Conservation (phyloP, 345 rosid genomes). For the Linum usitatissimum region DNA sequence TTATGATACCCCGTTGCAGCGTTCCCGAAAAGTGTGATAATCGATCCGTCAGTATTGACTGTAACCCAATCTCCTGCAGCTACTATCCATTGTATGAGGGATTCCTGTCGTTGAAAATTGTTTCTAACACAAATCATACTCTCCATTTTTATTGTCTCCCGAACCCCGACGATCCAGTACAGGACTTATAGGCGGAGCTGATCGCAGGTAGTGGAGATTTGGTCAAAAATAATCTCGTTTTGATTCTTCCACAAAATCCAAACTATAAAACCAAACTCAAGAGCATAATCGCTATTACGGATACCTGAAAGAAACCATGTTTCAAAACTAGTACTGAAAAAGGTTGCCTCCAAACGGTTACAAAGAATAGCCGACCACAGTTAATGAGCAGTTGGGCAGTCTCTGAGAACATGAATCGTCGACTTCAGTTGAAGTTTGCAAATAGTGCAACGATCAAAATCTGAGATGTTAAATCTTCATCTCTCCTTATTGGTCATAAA, state of each 20-base stretch:
- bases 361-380: too few species aligned
- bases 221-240: too few species aligned
- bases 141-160: background rate
- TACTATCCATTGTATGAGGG: too few species aligned
- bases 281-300: too few species aligned
- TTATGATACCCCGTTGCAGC: too few species aligned
- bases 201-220: too few species aligned
- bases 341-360: background rate
- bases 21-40: too few species aligned
- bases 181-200: background rate
- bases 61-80: too few species aligned
- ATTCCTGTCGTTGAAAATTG: too few species aligned
- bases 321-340: background rate
- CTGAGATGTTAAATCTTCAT: background rate
- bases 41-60: too few species aligned
- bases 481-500: background rate
- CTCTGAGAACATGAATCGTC: background rate
- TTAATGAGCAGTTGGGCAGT: background rate
- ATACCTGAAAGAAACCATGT: background rate
- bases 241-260: background rate
- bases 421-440: background rate
- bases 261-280: background rate
- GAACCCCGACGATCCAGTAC: background rate
- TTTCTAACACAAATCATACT: too few species aligned
- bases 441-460: background rate